A percentile compares a stretch with the other conserved stretches of the same genome.
These are phyloP conservation scores for Corylus heterophylla DNA, from an alignment of 306 rosid species.

Conservation along the genomic window DNA sequence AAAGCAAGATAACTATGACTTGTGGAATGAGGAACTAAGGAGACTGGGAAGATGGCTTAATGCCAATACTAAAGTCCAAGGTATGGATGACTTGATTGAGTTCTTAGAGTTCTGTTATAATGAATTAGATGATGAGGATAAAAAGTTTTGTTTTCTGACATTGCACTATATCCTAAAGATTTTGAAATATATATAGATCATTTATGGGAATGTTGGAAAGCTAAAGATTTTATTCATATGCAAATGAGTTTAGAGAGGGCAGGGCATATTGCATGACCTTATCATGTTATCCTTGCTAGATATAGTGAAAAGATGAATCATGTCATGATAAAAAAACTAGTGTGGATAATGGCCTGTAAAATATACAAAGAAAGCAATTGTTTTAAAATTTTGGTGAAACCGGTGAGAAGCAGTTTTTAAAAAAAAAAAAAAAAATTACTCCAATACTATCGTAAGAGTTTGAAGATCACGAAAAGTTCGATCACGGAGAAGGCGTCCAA, in stretches of 20 bases:
- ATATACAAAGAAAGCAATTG: not conserved
- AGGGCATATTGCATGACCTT: not conserved
- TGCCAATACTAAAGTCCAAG: too few relatives aligned
- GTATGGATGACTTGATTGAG: too few relatives aligned
- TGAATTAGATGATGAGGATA: too few relatives aligned
- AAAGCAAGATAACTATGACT: too few relatives aligned
- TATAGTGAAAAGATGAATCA: slow-evolving; percentile 20
- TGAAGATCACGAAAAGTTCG: too few relatives aligned
- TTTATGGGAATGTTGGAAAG: slow-evolving; percentile 35
- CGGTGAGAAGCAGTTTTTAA: not conserved
- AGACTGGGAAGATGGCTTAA: too few relatives aligned
- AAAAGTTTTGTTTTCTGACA: too few relatives aligned
- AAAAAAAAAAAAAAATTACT: too few relatives aligned
- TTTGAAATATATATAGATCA: slow-evolving; percentile 24
- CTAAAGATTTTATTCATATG: slow-evolving; percentile 3
- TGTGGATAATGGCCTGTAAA: slow-evolving; percentile 23
- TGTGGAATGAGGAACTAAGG: too few relatives aligned
- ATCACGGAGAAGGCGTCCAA: too few relatives aligned
- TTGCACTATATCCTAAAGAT: not conserved
- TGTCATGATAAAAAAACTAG: slow-evolving; percentile 25
- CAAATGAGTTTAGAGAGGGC: not conserved
- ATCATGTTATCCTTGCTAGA: slow-evolving; percentile 15
- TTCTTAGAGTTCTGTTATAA: too few relatives aligned
- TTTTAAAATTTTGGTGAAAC: not conserved
- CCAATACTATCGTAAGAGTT: too few relatives aligned